Base-by-base conservation (phyloP, 148 eudicot species). In the Silene uniflora region DNA sequence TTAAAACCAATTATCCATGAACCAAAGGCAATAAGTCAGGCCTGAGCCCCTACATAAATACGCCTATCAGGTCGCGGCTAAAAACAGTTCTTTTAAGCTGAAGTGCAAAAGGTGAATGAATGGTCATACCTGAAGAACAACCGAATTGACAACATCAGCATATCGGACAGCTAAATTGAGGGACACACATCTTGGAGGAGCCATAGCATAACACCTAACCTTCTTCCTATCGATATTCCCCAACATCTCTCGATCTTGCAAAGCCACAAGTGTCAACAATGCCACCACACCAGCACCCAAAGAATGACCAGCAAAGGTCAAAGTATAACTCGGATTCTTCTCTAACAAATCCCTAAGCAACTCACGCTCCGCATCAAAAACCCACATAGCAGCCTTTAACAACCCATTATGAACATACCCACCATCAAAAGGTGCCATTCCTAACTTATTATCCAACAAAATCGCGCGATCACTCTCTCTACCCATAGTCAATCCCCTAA, bases 281-380 rank as follows among this genome's bases (percentile, higher is more conserved):
- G 96, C 83, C 22, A 86, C 97, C 18, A 92, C 91, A 42, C 99
- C 99, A 6, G 99, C 96, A 61, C 98, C 98, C 73, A 95, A 72
- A 11, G 98, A 95, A 88, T 95, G 97, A 77, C 98, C 98, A 9
- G 86, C 90, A 84, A 95, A 87, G 5, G 99, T 95, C 97, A 95
- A 88, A 2, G 85, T 86, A 82, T 95, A 91, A 49, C 72, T 83
- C 7, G 88, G 89, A 85, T 90, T n/a, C 61, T 66, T 83, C 75
- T 83, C 92, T 27, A 90, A 72, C 77, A 95, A 71, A 74, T 86
- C 92, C 88, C 75, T 88, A 80, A 95, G 69, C 35, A 86, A 76
- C 70, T 84, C 92, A 62, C 76, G 80, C 78, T 92, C 99, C 29
- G 78, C 42, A 72, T 85, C 90, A 73, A 90, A 92, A 76, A 95